Evolutionary conservation across 2,329 filamentous ascomycete species (phyloP), one percentile per base, ranked within the genome.

Genomic region (Diaporthe citrichinensis): DNA sequence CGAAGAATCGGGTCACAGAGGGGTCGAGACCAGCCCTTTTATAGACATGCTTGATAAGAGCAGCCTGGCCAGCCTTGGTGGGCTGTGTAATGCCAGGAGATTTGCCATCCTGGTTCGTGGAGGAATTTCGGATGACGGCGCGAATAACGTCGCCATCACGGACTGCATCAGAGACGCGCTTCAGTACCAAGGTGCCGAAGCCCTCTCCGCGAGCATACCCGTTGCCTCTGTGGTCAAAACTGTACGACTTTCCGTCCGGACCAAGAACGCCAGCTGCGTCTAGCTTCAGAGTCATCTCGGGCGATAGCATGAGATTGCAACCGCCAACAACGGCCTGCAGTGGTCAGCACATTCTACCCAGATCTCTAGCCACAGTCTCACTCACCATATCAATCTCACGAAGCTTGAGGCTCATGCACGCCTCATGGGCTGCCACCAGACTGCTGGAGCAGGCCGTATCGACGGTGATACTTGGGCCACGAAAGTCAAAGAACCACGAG

Each of bases 121-220:
- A 79, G n/a, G 79, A 79, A 23, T 79, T 79, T 17, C 84, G 81
- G 41, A 86, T 84, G 8, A 86, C 83, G 10, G 84, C 84, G 2
- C 84, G 81, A 41, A 86, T 83, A 61, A 82, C 81, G 67, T 87
- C 81, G 2, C 84, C 82, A 76, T 85, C 79, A n/a, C 68, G 80
- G 7, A 91, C 74, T 0, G 90, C 91, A 3, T 84, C 81, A 6
- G 79, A 81, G 1, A 91, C 78, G 0, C 81, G 82, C 79, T 92
- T 92, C 0, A 92, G 77, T 0, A 91, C 81, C 0, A 92, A 74
- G 0, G 84, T 82, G 1, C 87, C 85, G 23, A 90, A 82, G 0
- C 89, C 89, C 71, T 92, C 90, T 9, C 88, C 88, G 84, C 88
- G 83, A 0, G 83, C 86, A 78, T 89, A 91, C 0, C 89, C 89